Percentiles rank a stretch among this genome's conserved stretches.
Conservation (phyloP, 495 filamentous ascomycete genomes). For the Clohesyomyces aquaticus region DNA sequence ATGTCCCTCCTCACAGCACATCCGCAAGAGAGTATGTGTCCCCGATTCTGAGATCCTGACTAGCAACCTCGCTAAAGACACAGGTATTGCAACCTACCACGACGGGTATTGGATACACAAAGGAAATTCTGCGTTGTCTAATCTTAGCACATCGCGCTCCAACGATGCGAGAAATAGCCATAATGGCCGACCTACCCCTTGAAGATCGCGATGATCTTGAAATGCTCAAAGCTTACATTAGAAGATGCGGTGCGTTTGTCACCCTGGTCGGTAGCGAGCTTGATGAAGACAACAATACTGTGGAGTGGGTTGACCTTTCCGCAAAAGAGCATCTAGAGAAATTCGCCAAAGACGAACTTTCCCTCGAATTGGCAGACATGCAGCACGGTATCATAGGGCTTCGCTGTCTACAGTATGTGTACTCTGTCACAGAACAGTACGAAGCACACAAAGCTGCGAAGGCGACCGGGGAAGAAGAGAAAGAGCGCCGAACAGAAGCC, state of each 20-base stretch:
- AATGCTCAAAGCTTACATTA: conserved; percentile 9
- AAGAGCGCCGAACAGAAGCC: background rate
- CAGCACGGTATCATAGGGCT: conserved; percentile 33
- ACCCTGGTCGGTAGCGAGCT: conserved; percentile 13
- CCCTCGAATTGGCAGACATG: conserved; percentile 14
- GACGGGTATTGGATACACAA: conserved; percentile 28
- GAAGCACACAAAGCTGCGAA: background rate
- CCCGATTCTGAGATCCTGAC: background rate
- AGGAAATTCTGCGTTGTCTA: conserved; percentile 28
- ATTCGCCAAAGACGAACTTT: conserved; percentile 20
- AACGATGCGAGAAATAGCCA: conserved; percentile 24
- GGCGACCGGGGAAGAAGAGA: background rate
- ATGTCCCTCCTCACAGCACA: too few relatives aligned
- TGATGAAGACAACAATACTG: conserved; percentile 22
- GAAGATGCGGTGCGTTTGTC: conserved; percentile 24
- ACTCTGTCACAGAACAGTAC: conserved; percentile 11
- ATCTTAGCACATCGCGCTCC: conserved; percentile 19
- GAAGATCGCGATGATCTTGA: conserved; percentile 19
- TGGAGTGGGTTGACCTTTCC: conserved; percentile 22
- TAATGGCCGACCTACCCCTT: conserved; percentile 24
- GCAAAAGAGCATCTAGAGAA: conserved; percentile 27
- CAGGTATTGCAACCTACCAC: conserved; percentile 5
- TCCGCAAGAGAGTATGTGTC: conserved; percentile 12
- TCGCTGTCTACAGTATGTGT: conserved; percentile 23
- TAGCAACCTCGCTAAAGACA: background rate